Evolutionary conservation across 1,139 yeast genomes (phyloP).

Genomic region (Blastobotrys aristatus): DNA sequence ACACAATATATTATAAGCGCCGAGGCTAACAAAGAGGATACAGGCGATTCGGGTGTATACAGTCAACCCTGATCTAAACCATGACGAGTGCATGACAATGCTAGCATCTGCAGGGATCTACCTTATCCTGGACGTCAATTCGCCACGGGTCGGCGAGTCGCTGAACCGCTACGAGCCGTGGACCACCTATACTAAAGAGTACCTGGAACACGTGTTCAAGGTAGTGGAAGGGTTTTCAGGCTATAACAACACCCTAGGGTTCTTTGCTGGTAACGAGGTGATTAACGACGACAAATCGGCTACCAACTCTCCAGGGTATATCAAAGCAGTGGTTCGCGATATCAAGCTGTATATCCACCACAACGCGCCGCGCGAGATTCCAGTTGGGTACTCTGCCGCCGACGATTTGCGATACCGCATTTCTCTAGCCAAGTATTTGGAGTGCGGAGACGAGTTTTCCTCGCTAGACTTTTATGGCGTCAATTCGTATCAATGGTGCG

Average conservation of each 20-base stretch:
- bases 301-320: conserved; percentile 47
- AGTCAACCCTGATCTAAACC: conserved; percentile 74
- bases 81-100: conserved; percentile 86
- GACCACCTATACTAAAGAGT: conserved; percentile 65
- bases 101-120: conserved; percentile 91
- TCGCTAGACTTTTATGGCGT: conserved; percentile 91
- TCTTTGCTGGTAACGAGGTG: conserved; percentile 92
- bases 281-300: conserved; percentile 68
- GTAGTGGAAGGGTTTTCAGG: conserved; percentile 77
- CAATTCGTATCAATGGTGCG: conserved; percentile 96
- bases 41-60: conserved; percentile 83
- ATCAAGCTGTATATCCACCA: conserved; percentile 64
- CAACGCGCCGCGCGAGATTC: conserved; percentile 64
- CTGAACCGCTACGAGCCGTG: conserved; percentile 86
- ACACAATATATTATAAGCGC: too few relatives aligned
- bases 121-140: conserved; percentile 82
- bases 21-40: not conserved
- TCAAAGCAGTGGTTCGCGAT: conserved; percentile 82
- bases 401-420: conserved; percentile 77
- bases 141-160: conserved; percentile 73
- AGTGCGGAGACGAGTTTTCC: conserved; percentile 60
- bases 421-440: conserved; percentile 73
- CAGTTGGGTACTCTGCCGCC: conserved; percentile 96
- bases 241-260: conserved; percentile 86
- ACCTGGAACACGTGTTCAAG: conserved; percentile 70